phyloP scores from a whole-genome alignment of 768 basidiomycete genomes.

The Podaxis carcinomalis region DNA sequence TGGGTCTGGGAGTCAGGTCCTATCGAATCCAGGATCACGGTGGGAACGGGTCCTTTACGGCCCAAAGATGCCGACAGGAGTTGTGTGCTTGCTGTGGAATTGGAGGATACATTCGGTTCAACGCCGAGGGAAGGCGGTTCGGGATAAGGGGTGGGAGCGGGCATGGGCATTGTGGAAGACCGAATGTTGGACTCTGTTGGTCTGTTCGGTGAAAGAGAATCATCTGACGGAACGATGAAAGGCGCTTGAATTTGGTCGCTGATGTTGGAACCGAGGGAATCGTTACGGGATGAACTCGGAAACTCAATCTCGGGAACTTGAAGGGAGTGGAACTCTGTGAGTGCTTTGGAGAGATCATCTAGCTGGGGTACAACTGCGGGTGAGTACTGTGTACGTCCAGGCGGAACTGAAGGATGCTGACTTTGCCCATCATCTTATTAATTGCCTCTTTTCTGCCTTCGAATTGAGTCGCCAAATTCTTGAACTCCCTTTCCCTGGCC shows the following conservation, averaged over 20 bases:
- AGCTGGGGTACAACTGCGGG: constrained; percentile 36
- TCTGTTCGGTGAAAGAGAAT: constrained; percentile 5
- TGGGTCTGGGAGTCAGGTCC: constrained; percentile 25
- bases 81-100: constrained; percentile 14
- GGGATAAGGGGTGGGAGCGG: neutral
- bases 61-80: constrained; percentile 1
- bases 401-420: constrained; percentile 21
- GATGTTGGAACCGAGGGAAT: neutral
- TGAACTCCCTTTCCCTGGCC: constrained; percentile 65
- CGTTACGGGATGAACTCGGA: constrained; percentile 25
- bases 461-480: constrained; percentile 63
- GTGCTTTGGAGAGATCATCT: constrained; percentile 49
- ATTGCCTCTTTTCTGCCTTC: constrained; percentile 66
- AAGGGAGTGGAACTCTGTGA: constrained; percentile 47
- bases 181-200: constrained; percentile 6
- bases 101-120: neutral
- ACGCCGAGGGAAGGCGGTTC: neutral
- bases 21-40: constrained; percentile 27
- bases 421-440: constrained; percentile 71
- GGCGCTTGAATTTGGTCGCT: neutral
- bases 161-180: neutral
- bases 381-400: constrained; percentile 2
- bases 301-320: constrained; percentile 43
- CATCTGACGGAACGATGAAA: constrained; percentile 5
- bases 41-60: constrained; percentile 20